Evolutionary conservation across 768 basidiomycete genomes (phyloP).

Genomic region (Calocybe cyanea): DNA sequence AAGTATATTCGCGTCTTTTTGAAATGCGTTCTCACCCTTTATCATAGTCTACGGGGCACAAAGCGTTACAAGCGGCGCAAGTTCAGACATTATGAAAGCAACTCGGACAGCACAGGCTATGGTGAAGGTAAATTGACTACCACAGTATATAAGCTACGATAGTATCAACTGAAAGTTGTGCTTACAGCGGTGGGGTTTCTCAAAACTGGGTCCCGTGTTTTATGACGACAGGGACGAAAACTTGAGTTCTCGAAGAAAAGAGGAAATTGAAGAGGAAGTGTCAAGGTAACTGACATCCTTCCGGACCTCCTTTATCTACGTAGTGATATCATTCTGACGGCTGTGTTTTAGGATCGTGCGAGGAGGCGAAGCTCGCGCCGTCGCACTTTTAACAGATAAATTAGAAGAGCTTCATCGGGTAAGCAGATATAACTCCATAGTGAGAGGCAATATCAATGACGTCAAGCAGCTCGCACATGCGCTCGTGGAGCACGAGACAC

Average conservation of each 20-base stretch:
- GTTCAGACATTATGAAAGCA: conserved; percentile 80
- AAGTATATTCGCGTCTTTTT: conserved; percentile 21
- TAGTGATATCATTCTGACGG: neutral
- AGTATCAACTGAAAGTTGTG: neutral
- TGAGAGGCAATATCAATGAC: conserved; percentile 6
- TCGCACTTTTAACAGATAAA: conserved; percentile 56
- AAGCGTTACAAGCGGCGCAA: conserved; percentile 88
- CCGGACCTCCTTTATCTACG: neutral
- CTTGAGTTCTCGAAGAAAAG: conserved; percentile 71
- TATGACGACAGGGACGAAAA: conserved; percentile 69
- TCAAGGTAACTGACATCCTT: conserved; percentile 44
- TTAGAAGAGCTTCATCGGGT: conserved; percentile 76
- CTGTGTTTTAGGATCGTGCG: conserved; percentile 54
- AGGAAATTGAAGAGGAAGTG: conserved; percentile 88
- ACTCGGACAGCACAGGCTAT: conserved; percentile 78
- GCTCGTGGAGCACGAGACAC: conserved; percentile 92
- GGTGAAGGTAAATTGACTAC: conserved; percentile 67
- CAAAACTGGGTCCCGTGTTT: conserved; percentile 81
- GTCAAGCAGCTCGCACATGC: conserved; percentile 74
- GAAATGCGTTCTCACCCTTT: conserved; percentile 17
- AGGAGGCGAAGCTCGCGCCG: conserved; percentile 65
- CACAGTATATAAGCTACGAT: conserved; percentile 3
- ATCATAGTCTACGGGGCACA: conserved; percentile 78
- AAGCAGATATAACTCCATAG: conserved; percentile 16
- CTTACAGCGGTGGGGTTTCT: conserved; percentile 72